A percentile compares a stretch with the other conserved stretches of the same genome.
These are phyloP conservation scores for Candida tammaniensis DNA, from an alignment of 805 yeast genomes.

Conservation along the genomic window DNA sequence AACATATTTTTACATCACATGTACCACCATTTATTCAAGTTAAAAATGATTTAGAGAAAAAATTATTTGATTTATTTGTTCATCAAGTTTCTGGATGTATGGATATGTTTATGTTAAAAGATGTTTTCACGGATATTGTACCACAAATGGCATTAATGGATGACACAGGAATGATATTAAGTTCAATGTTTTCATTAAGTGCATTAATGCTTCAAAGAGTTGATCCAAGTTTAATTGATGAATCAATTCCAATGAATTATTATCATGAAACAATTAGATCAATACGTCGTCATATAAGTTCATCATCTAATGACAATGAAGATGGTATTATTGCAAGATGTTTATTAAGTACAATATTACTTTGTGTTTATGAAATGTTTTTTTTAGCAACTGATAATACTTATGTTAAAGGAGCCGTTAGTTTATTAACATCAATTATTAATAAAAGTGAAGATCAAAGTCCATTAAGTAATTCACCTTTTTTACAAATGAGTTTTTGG, in stretches of 20 bases:
- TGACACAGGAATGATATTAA: slow-evolving; percentile 36
- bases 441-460: slow-evolving; percentile 13
- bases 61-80: slow-evolving; percentile 33
- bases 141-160: slow-evolving; percentile 37
- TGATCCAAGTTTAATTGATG: slow-evolving; percentile 26
- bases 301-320: slow-evolving; percentile 11
- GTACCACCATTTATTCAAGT: slow-evolving; percentile 11
- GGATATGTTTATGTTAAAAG: slow-evolving; percentile 31
- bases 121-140: slow-evolving; percentile 27
- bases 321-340: slow-evolving; percentile 34
- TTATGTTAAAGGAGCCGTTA: slow-evolving; percentile 36
- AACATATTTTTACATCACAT: neutral
- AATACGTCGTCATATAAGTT: slow-evolving; percentile 28
- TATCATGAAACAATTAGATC: slow-evolving; percentile 34
- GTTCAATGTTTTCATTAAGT: slow-evolving; percentile 35
- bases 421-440: slow-evolving; percentile 29
- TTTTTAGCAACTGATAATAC: slow-evolving; percentile 36
- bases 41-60: slow-evolving; percentile 23
- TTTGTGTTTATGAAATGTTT: slow-evolving; percentile 38
- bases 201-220: slow-evolving; percentile 32
- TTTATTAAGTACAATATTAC: slow-evolving; percentile 33
- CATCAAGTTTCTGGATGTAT: slow-evolving; percentile 25
- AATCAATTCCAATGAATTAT: slow-evolving; percentile 32
- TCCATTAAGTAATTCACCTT: slow-evolving; percentile 25
- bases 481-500: slow-evolving; percentile 36